Evolutionary conservation across 257 asterid species (phyloP).

Genomic region (Gentiana dahurica): DNA sequence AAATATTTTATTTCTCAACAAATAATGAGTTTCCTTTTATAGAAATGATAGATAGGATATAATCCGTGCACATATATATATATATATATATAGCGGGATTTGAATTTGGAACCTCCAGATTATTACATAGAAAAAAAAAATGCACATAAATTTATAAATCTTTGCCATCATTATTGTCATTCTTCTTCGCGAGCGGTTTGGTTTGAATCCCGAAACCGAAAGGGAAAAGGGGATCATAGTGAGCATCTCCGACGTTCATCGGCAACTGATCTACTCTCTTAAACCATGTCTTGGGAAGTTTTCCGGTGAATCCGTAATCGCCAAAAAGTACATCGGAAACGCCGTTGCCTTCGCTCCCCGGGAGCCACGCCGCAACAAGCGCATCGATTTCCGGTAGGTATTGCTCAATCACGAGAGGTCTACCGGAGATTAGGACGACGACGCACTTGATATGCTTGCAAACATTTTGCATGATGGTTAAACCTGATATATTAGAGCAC

Average conservation of each 20-base stretch:
- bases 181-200: background rate
- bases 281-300: slow-evolving; percentile 52
- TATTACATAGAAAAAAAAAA: no score
- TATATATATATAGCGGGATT: no score
- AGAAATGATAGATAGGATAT: no score
- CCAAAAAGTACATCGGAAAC: slow-evolving; percentile 54
- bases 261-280: slow-evolving; percentile 48
- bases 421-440: slow-evolving; percentile 41
- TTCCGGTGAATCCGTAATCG: slow-evolving; percentile 45
- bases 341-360: slow-evolving; percentile 59
- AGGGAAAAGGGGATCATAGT: slow-evolving; percentile 57
- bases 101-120: no score
- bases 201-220: slow-evolving; percentile 50
- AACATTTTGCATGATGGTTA: slow-evolving; percentile 20
- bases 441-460: slow-evolving; percentile 40
- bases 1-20: no score
- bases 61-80: no score
- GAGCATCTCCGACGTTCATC: slow-evolving; percentile 39
- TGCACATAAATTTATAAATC: no score
- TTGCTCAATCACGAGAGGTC: slow-evolving; percentile 44
- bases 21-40: no score
- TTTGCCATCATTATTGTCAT: no score
- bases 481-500: slow-evolving; percentile 6
- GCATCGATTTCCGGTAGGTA: slow-evolving; percentile 30
- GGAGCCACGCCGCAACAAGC: slow-evolving; percentile 67